A percentile compares a stretch with the other conserved stretches of the same genome.
Evolutionary conservation across 352 stramenopile genomes (phyloP).

Genomic region (Globisporangium alternatum): DNA sequence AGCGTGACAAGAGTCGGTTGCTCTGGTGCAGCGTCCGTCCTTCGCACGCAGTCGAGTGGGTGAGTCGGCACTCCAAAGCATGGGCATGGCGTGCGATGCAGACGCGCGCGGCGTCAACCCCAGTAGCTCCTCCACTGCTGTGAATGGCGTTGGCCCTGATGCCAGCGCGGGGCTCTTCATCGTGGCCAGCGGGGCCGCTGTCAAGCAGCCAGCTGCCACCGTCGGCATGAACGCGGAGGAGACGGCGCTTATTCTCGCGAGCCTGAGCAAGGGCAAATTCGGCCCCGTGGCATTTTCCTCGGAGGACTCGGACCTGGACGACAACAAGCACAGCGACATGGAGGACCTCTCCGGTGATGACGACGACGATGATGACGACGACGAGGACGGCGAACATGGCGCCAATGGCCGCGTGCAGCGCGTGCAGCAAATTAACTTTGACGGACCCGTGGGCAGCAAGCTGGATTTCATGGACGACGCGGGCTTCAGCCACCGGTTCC

Average conservation of each 20-base stretch:
- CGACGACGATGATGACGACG: constrained; percentile 37
- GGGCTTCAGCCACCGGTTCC: constrained; percentile 71
- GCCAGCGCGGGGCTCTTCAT: not conserved
- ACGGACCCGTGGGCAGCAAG: constrained; percentile 64
- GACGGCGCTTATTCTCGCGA: constrained; percentile 85
- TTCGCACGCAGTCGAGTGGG: constrained; percentile 11
- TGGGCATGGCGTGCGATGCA: constrained; percentile 68
- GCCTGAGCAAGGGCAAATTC: constrained; percentile 66
- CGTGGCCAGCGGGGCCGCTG: constrained; percentile 8
- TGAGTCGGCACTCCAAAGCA: constrained; percentile 16
- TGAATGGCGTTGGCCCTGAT: not conserved
- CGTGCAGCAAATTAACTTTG: constrained; percentile 74
- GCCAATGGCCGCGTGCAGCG: constrained; percentile 37
- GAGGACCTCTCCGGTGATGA: constrained; percentile 32
- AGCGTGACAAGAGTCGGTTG: constrained; percentile 4
- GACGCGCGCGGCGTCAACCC: constrained; percentile 33
- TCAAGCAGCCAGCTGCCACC: not conserved
- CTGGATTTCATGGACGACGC: constrained; percentile 74
- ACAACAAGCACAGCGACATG: constrained; percentile 55
- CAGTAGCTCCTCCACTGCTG: constrained; percentile 6
- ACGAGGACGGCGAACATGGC: constrained; percentile 25
- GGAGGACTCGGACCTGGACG: constrained; percentile 19
- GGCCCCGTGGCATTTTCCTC: constrained; percentile 9
- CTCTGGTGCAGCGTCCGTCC: not conserved
- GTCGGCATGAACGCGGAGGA: constrained; percentile 71